Base-by-base conservation (phyloP, 306 rosid species). In the Fragaria vesca region DNA sequence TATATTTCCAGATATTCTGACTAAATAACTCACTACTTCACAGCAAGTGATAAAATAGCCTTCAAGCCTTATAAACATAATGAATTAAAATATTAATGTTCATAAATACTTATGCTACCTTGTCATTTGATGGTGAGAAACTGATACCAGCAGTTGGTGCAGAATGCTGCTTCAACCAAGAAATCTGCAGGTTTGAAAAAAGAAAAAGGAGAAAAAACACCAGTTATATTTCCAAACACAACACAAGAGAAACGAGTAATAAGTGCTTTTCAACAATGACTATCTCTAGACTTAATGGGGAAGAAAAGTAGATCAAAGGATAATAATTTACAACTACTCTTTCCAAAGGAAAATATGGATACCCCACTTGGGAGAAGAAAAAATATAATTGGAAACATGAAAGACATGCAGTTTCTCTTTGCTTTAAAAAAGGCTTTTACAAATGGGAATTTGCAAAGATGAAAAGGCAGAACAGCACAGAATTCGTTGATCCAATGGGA, bases 81-180 rank as follows among this genome's bases (percentile, higher is more conserved):
- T 55, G 24, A 9, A 77, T 62, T 32, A 13, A 17, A 71, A 60
- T 40, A 45, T 26, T 55, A 20, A 28, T 46, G 63, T 10, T 55
- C 34, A 17, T 16, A 58, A 51, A 26, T 9, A 76, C 18, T 34
- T 60, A 86, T 16, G 73, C 79, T 75, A 96, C 99, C 99, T 96
- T 96, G 88, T 96, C 99, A 80, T 88, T 96, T 83, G 98, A 88
- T 63, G 98, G 96, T 74, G 98, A 96, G 89, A 96, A 93, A 89
- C 98, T 83, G 88, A 93, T 84, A 80, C 97, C 99, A 81, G 98
- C 98, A 80, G 97, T 88, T 67, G 99, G 99, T 32, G 99, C 99
- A 74, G 98, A 93, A 86, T 96, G 99, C 86, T 91, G 99, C 88
- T 93, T 96, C 90, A 81, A 79, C 99, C 99, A 96, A 75, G 99